Percentiles rank a stretch among this genome's conserved stretches.
Conservation (phyloP, 2,329 filamentous ascomycete species). For the Fusarium anguioides region DNA sequence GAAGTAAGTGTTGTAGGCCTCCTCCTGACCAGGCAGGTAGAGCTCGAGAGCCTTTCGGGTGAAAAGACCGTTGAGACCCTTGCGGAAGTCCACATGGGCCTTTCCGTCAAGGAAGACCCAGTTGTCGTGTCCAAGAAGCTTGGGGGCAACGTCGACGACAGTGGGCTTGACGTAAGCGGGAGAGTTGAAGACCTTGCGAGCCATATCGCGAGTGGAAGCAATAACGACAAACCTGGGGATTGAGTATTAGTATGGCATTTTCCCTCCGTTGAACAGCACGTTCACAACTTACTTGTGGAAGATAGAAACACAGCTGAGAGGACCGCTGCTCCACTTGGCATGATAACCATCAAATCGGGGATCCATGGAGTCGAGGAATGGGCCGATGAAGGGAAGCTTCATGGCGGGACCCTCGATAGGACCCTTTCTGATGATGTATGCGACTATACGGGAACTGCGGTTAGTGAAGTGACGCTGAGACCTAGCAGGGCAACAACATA, state of each 20-base stretch:
- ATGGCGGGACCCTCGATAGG: slow-evolving; percentile 78
- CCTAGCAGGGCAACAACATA: slow-evolving; percentile 60
- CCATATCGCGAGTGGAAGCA: slow-evolving; percentile 92
- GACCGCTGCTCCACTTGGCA: slow-evolving; percentile 90
- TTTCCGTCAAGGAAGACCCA: slow-evolving; percentile 99
- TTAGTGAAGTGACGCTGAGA: slow-evolving; percentile 31
- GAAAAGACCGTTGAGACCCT: slow-evolving; percentile 94
- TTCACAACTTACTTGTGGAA: slow-evolving; percentile 87
- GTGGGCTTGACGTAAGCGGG: slow-evolving; percentile 93
- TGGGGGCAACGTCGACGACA: slow-evolving; percentile 93
- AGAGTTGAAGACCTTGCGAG: slow-evolving; percentile 96
- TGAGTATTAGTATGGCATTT: slow-evolving; percentile 14
- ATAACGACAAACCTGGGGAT: slow-evolving; percentile 88
- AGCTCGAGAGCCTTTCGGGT: slow-evolving; percentile 87
- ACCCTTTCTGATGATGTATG: slow-evolving; percentile 80
- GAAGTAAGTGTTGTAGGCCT: slow-evolving; percentile 90
- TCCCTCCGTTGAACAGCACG: not conserved
- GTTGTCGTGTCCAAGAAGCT: slow-evolving; percentile 90
- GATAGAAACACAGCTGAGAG: slow-evolving; percentile 95
- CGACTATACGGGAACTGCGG: slow-evolving; percentile 63
- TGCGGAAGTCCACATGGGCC: slow-evolving; percentile 95
- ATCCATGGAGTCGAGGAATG: slow-evolving; percentile 91
- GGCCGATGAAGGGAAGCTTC: slow-evolving; percentile 92
- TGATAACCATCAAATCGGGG: slow-evolving; percentile 93
- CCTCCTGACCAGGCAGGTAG: slow-evolving; percentile 93